Evolutionary conservation across 495 filamentous ascomycete species (phyloP), one percentile per base, ranked within the genome.

Genomic region (Opeltia flavorubescens): DNA sequence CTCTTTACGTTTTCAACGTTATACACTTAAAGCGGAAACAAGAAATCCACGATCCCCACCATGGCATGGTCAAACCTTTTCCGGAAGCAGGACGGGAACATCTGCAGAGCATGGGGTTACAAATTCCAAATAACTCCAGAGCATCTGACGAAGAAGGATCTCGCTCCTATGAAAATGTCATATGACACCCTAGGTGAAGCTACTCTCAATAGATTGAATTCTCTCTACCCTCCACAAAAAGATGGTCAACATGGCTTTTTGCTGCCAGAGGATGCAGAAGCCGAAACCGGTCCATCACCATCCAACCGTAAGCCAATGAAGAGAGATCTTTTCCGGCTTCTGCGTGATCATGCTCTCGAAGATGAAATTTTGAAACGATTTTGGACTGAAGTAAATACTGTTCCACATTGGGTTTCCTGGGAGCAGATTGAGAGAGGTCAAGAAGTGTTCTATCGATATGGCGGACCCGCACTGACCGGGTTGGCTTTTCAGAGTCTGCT

Each of bases 321-420:
- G 27, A 56, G 68, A 48, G 84, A 89, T 57, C 53, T 84, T 11
- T 86, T 82, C 58, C 62, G 56, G 1, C 57, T 86, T 15, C 62
- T 89, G 15, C 61, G 65, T 44, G 66, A 78, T 9, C 69, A 87
- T 61, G 67, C 67, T 5, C 52, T 62, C 8, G 60, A 67, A 5
- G 74, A 88, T 56, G 64, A 70, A 5, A 73, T 70, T 43, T 66
- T 88, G 26, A 53, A 62, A 7, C 54, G 70, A 27, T 57, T 93
- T 5, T 88, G 84, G 85, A 57, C 50, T 0, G 70, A 89, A 55
- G 66, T 85, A 42, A 81, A 78, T 52, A 79, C 74, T 1, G 61
- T 87, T 17, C 86, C 84, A 0, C 62, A 69, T 12, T 93, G 85
- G 85, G 86, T 93, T 1, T 77, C 87, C 59, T 91, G 83, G 84